phyloP scores from a whole-genome alignment of 768 basidiomycete species.

The Mrakia frigida region DNA sequence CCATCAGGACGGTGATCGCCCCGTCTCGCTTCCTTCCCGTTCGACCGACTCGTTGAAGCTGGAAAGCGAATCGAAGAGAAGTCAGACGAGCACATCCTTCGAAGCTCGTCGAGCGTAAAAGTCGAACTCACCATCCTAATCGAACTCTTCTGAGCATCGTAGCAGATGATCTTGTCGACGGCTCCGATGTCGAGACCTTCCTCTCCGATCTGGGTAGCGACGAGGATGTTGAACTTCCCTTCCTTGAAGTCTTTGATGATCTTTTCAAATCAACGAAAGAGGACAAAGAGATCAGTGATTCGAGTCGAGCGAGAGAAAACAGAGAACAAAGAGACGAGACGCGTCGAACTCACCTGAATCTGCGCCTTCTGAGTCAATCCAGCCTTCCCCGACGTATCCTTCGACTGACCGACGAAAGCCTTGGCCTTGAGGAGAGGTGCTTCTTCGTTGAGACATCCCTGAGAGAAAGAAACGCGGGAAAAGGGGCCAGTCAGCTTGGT shows the following conservation, averaged over 20 bases:
- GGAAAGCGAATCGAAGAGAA: not conserved
- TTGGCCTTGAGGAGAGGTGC: constrained; percentile 72
- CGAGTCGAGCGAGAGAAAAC: not conserved
- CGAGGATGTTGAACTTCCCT: constrained; percentile 83
- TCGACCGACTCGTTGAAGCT: constrained; percentile 94
- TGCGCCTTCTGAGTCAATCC: constrained; percentile 85
- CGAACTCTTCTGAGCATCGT: constrained; percentile 92
- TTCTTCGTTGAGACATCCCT: constrained; percentile 63
- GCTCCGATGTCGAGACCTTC: constrained; percentile 98
- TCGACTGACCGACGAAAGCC: constrained; percentile 85
- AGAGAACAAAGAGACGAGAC: not conserved
- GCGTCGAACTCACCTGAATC: constrained; percentile 57
- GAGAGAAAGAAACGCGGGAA: too few species aligned
- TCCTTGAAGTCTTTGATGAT: constrained; percentile 79
- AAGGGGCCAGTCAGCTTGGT: not conserved
- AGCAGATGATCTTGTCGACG: constrained; percentile 91
- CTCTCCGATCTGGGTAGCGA: constrained; percentile 94
- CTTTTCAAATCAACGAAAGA: constrained; percentile 48
- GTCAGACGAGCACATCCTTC: too few species aligned
- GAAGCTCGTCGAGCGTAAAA: too few species aligned
- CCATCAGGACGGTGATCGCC: constrained; percentile 80
- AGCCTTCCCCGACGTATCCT: constrained; percentile 75
- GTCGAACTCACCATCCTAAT: constrained; percentile 78
- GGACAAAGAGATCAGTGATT: constrained; percentile 10
- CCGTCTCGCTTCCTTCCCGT: constrained; percentile 91